These are phyloP conservation scores for Calonectria pauciramosa DNA, from an alignment of 2,329 filamentous ascomycete species.

Conservation along the genomic window DNA sequence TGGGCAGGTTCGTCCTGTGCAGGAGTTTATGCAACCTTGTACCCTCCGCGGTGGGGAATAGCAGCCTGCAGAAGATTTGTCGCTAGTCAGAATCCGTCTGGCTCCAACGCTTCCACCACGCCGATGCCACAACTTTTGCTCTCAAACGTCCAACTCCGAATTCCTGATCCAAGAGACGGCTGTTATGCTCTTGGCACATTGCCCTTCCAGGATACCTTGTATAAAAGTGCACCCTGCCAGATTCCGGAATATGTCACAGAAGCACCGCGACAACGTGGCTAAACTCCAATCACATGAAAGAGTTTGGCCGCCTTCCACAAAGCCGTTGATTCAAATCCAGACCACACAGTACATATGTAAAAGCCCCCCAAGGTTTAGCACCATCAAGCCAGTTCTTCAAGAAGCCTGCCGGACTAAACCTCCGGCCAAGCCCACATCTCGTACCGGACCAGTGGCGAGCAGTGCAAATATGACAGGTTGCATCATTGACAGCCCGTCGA, in stretches of 20 bases:
- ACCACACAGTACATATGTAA: neutral
- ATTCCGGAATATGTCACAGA: neutral
- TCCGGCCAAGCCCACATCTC: slow-evolving; percentile 3
- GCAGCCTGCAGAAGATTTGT: slow-evolving; percentile 29
- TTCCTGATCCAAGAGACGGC: neutral
- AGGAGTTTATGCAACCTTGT: slow-evolving; percentile 24
- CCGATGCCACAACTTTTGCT: slow-evolving; percentile 11
- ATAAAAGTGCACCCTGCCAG: neutral
- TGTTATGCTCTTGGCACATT: neutral
- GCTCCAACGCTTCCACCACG: slow-evolving; percentile 5
- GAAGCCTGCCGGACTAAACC: neutral
- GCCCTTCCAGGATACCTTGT: neutral
- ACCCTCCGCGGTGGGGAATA: slow-evolving; percentile 29
- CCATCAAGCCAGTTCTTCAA: slow-evolving; percentile 1
- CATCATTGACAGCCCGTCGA: slow-evolving; percentile 2
- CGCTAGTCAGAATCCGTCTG: slow-evolving; percentile 40
- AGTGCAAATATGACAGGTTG: slow-evolving; percentile 14
- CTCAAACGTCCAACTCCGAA: slow-evolving; percentile 5
- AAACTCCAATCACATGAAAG: neutral
- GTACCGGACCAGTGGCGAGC: neutral
- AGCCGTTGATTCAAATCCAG: neutral
- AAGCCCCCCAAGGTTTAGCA: slow-evolving; percentile 13
- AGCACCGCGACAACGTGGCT: neutral
- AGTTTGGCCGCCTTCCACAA: neutral
- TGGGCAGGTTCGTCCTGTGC: slow-evolving; percentile 6